Evolutionary conservation across 2,329 filamentous ascomycete genomes (phyloP).

Genomic region (Mycogone perniciosa): DNA sequence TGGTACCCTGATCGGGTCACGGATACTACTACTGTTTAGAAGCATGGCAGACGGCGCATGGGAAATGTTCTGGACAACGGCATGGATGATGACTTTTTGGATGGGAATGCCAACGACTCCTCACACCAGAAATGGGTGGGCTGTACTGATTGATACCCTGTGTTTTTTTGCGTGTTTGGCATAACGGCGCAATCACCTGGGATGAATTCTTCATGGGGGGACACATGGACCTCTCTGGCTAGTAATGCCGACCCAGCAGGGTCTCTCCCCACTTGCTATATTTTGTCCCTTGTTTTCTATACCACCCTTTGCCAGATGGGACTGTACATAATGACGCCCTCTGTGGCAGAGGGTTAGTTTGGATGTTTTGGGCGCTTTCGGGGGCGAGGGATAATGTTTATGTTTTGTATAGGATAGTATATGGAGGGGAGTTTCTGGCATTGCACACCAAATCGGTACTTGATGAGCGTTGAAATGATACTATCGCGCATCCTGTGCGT

Average conservation of each 20-base stretch:
- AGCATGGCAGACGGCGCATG: constrained; percentile 26
- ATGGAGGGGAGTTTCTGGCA: not conserved
- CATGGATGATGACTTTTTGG: constrained; percentile 7
- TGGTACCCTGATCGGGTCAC: not conserved
- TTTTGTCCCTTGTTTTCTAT: not conserved
- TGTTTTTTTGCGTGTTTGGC: constrained; percentile 12
- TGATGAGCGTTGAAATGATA: not conserved
- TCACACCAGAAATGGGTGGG: constrained; percentile 5
- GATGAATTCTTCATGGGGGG: not conserved
- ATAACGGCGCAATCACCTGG: constrained; percentile 7
- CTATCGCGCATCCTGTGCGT: not conserved
- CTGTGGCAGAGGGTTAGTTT: not conserved
- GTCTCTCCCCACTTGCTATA: not conserved
- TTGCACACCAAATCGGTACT: not conserved
- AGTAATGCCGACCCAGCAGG: not conserved
- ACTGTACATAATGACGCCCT: not conserved
- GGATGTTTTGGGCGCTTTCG: not conserved
- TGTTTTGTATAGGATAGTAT: not conserved
- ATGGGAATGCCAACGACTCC: constrained; percentile 10
- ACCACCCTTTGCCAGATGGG: no score
- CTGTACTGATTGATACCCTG: constrained; percentile 19
- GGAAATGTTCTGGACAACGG: constrained; percentile 20
- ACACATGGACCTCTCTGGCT: no score
- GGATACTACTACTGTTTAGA: constrained; percentile 7
- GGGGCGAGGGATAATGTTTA: not conserved